Conservation (phyloP, 768 basidiomycete genomes). For the Hericium alpestre region DNA sequence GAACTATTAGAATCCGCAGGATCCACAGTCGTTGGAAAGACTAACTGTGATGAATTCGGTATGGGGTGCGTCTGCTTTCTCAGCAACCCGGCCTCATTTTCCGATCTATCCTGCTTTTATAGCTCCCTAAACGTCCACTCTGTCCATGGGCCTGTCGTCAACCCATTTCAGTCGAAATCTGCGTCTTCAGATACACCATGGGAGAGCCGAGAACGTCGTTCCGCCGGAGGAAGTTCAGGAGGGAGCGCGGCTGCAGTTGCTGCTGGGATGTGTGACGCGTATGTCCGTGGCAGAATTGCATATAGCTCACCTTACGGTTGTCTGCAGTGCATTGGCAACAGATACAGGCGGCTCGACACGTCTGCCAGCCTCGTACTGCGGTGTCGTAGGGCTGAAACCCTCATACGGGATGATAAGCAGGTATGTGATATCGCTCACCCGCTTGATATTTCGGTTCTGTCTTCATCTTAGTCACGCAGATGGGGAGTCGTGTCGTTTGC, state of each 20-base stretch:
- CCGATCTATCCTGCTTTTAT: background rate
- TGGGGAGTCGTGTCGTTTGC: conserved; percentile 91
- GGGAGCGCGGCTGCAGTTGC: conserved; percentile 93
- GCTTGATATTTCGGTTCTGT: background rate
- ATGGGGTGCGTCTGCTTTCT: conserved; percentile 64
- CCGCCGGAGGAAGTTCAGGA: conserved; percentile 89
- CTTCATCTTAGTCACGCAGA: conserved; percentile 27
- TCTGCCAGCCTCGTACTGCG: conserved; percentile 90
- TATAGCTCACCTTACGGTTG: background rate
- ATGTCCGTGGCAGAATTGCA: conserved; percentile 23
- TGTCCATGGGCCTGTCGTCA: conserved; percentile 66
- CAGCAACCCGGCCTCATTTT: background rate
- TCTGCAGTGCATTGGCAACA: conserved; percentile 70
- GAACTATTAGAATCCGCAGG: conserved; percentile 47
- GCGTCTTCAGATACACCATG: conserved; percentile 12
- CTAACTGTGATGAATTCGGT: conserved; percentile 96
- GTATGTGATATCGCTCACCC: conserved; percentile 27
- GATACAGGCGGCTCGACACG: conserved; percentile 95
- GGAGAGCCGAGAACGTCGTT: conserved; percentile 33
- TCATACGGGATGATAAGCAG: conserved; percentile 88
- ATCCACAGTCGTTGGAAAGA: conserved; percentile 73
- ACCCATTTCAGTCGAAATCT: conserved; percentile 42
- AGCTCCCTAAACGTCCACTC: conserved; percentile 76
- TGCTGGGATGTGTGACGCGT: conserved; percentile 77
- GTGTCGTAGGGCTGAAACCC: conserved; percentile 86